These are phyloP conservation scores for Aspergillus sp. DNA, from an alignment of 2,329 filamentous ascomycete genomes.

Conservation along the genomic window DNA sequence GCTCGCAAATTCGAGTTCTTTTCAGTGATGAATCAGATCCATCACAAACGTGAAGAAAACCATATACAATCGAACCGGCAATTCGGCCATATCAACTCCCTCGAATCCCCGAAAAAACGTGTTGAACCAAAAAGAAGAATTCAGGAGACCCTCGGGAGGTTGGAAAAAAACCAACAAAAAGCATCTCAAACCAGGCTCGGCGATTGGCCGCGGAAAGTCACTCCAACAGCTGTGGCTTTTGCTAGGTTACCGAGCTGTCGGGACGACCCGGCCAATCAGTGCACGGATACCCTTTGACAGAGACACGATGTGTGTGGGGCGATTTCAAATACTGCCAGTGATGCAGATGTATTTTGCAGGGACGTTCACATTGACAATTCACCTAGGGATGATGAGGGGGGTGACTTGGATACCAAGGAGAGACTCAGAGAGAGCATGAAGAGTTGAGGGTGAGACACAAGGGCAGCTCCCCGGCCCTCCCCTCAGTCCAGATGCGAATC, in stretches of 20 bases:
- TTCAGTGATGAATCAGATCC: background rate
- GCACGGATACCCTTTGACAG: conserved; percentile 24
- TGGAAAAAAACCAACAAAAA: conserved; percentile 27
- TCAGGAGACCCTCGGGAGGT: conserved; percentile 8
- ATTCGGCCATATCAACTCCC: background rate
- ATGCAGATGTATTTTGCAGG: background rate
- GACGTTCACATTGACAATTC: background rate
- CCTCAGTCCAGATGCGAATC: conserved; percentile 25
- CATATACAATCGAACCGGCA: background rate
- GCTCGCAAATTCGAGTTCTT: background rate
- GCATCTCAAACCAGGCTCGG: background rate
- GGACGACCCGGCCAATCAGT: conserved; percentile 28
- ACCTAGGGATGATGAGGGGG: background rate
- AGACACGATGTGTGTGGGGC: conserved; percentile 29
- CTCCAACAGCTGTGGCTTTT: conserved; percentile 28
- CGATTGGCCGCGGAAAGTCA: conserved; percentile 28
- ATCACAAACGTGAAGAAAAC: background rate
- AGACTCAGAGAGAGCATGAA: background rate
- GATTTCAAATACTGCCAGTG: background rate
- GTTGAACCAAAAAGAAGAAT: background rate
- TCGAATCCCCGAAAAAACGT: background rate
- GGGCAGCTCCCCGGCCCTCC: too few species aligned
- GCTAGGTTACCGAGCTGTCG: conserved; percentile 28
- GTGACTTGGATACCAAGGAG: background rate
- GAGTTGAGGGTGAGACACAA: too few species aligned